Evolutionary conservation across 257 asterid genomes (phyloP), one percentile per base, ranked within the genome.

Genomic region (Primulina tabacum): DNA sequence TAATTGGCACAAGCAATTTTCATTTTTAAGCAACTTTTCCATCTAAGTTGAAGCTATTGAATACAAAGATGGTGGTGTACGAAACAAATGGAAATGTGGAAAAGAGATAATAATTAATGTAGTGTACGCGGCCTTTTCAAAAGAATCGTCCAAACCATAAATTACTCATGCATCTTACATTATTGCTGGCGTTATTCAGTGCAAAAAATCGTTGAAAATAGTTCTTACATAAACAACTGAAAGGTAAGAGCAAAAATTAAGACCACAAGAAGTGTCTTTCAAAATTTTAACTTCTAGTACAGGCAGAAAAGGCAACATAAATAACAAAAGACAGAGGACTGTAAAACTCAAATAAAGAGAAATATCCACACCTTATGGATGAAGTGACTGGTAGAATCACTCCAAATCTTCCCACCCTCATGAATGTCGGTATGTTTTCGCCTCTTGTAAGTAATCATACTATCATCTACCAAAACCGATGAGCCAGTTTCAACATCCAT

Each of bases 371-470:
- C 91, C 93, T 82, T 84, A 70, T 80, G 82, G 57, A 71, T 32
- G 11, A 58, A 76, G 64, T 81, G 85, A 77, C 72, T 64, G 58
- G 53, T 80, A 12, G 77, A 78, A 68, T 65, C 79, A 68, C 69
- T 78, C 26, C 68, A 62, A 69, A 64, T 47, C 64, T 63, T 71
- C 71, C 69, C 84, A 71, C 24, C 43, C 55, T 77, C 83, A 21
- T 57, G 71, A 16, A 55, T 61, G 57, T 68, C 80, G 65, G 50
- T 71, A 64, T 56, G 76, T 82, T 58, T 92, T 71, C 95, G 88
- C 85, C 97, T 84, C 87, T 86, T 85, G 80, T 92, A 89, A 33
- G 93, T 89, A 67, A 77, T 78, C 71, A 89, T 69, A 76, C 75
- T 33, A 60, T 67, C 75, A 32, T 77, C 72, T 37, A 81, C 73